Evolutionary conservation across 148 eudicot genomes (phyloP), one percentile per base, ranked within the genome.

Genomic region (Arctostaphylos glauca): DNA sequence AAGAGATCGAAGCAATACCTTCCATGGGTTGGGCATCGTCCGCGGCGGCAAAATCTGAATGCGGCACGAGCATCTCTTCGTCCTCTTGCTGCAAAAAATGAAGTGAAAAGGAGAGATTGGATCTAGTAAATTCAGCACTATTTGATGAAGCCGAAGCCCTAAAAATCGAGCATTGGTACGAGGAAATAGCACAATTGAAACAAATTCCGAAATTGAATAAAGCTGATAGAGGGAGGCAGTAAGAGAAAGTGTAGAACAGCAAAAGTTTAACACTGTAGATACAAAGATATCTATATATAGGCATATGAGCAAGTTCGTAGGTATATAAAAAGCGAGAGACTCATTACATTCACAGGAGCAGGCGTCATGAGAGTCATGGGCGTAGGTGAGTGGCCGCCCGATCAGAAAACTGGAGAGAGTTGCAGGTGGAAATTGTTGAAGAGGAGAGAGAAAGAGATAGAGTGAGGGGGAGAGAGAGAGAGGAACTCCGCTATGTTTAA

Each of bases 61-160:
- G 86, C n/a, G 86, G 89, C 21, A 87, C 86, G 21, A 87, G 86
- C 89, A 87, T 87, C 83, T 87, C 89, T 19, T 87, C 84, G 10
- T 87, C 86, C 18, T 81, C 83, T 47, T 85, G 82, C 86, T 87
- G 85, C 86, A 50, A 59, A 78, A 21, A 19, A 38, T 38, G 58
- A 76, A 53, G 49, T 18, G 55, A 81, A 58, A 84, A 66, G 41
- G 71, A 59, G 77, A 81, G 38, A 81, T 77, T 79, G 68, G 86
- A 87, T 77, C 89, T 71, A 38, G 76, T 15, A 59, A 68, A 76
- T 49, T 18, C 44, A 68, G 19, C 81, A 52, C 77, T 31, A 21
- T 56, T 81, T 25, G 55, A 74, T 25, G 55, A 56, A 14, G 58
- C 75, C 55, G 23, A 76, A 76, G 54, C 78, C 84, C 60, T 81